Conservation (phyloP, 1,284 basidiomycete genomes). For the Ceratobasidium sp. region DNA sequence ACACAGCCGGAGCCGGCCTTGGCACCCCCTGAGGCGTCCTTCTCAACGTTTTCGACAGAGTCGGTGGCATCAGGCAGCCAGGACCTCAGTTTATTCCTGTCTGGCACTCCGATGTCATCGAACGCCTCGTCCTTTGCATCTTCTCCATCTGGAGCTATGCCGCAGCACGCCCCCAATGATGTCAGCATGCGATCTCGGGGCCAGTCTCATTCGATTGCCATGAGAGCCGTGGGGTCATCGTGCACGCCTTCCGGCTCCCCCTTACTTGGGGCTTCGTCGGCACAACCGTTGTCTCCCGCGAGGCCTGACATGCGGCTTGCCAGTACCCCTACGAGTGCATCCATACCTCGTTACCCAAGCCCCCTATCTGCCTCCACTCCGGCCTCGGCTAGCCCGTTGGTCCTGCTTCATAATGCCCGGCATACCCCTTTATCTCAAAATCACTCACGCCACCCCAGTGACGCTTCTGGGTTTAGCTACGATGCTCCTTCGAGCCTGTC, state of each 20-base stretch:
- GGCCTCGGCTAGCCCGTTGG: conserved; percentile 30
- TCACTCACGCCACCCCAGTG: conserved; percentile 35
- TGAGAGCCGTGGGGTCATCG: conserved; percentile 22
- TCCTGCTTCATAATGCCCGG: conserved; percentile 16
- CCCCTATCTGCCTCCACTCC: conserved; percentile 29
- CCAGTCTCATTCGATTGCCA: conserved; percentile 19
- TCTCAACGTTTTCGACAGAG: conserved; percentile 32
- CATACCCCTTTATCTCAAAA: conserved; percentile 25
- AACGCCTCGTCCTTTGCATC: conserved; percentile 22
- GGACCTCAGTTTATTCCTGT: conserved; percentile 15
- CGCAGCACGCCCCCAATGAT: not conserved
- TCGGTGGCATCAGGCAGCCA: conserved; percentile 6
- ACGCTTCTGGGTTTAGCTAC: conserved; percentile 30
- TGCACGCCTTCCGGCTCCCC: conserved; percentile 22
- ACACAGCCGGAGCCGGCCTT: conserved; percentile 1
- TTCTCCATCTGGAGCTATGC: conserved; percentile 9
- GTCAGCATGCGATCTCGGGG: conserved; percentile 12
- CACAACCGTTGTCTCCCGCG: conserved; percentile 17
- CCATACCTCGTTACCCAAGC: conserved; percentile 31
- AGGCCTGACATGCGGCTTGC: conserved; percentile 32
- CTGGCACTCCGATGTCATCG: conserved; percentile 20
- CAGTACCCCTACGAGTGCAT: conserved; percentile 17
- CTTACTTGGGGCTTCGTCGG: conserved; percentile 4
- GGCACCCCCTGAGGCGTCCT: conserved; percentile 8
- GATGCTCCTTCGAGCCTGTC: conserved; percentile 1